Percentiles rank a stretch among this genome's conserved stretches.
Evolutionary conservation across 164 flowering plant genomes (phyloP).

Genomic region (Nymphaea thermarum): DNA sequence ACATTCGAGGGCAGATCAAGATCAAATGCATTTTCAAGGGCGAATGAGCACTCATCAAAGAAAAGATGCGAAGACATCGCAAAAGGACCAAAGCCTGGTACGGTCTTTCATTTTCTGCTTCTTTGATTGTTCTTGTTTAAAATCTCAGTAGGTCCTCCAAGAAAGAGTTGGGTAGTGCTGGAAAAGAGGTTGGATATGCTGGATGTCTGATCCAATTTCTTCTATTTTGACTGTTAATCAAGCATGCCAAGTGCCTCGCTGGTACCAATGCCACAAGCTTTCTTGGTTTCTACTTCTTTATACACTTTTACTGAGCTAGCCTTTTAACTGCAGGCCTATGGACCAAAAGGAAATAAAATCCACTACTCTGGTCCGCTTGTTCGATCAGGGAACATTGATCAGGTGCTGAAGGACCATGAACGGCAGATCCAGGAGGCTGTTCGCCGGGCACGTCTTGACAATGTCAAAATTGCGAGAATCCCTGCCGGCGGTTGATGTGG

Average conservation of each 20-base stretch:
- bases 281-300: not conserved
- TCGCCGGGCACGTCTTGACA: slow-evolving; percentile 77
- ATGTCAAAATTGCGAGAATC: slow-evolving; percentile 22
- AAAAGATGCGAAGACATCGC: not conserved
- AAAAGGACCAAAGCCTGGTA: not conserved
- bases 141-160: not conserved
- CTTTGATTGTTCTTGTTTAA: not conserved
- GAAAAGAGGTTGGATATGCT: no score
- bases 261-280: not conserved
- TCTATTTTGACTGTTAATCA: no score
- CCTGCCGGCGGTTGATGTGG: not conserved
- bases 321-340: slow-evolving; percentile 29
- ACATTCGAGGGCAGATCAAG: not conserved
- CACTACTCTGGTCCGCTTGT: slow-evolving; percentile 91
- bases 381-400: slow-evolving; percentile 79
- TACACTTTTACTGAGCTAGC: not conserved
- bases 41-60: not conserved
- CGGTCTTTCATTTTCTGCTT: not conserved
- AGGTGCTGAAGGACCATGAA: slow-evolving; percentile 87
- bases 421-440: slow-evolving; percentile 92
- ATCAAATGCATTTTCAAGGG: not conserved
- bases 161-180: no score
- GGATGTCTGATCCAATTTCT: no score
- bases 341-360: slow-evolving; percentile 81
- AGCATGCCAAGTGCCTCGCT: not conserved